These are phyloP conservation scores for Coniferiporia sulphurascens DNA, from an alignment of 1,284 basidiomycete species.

Conservation along the genomic window DNA sequence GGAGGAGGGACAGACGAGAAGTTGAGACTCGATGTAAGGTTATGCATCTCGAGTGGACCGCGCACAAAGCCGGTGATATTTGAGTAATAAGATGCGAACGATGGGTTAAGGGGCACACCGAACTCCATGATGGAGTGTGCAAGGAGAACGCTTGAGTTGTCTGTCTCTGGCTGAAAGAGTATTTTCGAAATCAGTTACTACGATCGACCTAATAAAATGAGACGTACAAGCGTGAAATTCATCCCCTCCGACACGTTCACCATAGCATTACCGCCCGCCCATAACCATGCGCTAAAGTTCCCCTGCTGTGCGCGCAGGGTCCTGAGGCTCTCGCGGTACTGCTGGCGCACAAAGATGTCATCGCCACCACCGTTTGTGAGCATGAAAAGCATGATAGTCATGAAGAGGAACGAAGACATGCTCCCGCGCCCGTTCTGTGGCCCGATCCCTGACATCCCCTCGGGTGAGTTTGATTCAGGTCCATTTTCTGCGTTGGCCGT, in stretches of 20 bases:
- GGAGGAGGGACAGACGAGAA: background rate
- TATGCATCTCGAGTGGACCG: slow-evolving; percentile 54
- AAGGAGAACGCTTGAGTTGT: slow-evolving; percentile 42
- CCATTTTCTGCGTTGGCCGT: slow-evolving; percentile 7
- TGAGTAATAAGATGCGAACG: slow-evolving; percentile 54
- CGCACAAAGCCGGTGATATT: slow-evolving; percentile 76
- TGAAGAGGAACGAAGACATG: slow-evolving; percentile 67
- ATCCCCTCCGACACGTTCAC: slow-evolving; percentile 5
- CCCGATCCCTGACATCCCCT: slow-evolving; percentile 5
- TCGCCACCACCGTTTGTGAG: slow-evolving; percentile 66
- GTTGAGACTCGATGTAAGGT: slow-evolving; percentile 44
- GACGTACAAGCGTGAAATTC: slow-evolving; percentile 65
- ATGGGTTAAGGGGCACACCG: slow-evolving; percentile 42
- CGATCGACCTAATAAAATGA: background rate
- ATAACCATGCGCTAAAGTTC: slow-evolving; percentile 73
- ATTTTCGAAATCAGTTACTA: slow-evolving; percentile 7
- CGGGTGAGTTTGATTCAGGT: background rate
- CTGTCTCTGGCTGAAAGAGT: slow-evolving; percentile 43
- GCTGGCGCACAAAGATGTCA: slow-evolving; percentile 54
- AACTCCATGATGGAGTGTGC: slow-evolving; percentile 46
- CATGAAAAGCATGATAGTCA: slow-evolving; percentile 69
- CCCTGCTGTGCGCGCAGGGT: slow-evolving; percentile 52
- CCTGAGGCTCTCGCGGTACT: slow-evolving; percentile 58
- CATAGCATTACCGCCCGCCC: slow-evolving; percentile 46
- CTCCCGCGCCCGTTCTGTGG: slow-evolving; percentile 37